Base-by-base conservation (phyloP, 2,329 filamentous ascomycete species). In the Colletotrichum limetticola region DNA sequence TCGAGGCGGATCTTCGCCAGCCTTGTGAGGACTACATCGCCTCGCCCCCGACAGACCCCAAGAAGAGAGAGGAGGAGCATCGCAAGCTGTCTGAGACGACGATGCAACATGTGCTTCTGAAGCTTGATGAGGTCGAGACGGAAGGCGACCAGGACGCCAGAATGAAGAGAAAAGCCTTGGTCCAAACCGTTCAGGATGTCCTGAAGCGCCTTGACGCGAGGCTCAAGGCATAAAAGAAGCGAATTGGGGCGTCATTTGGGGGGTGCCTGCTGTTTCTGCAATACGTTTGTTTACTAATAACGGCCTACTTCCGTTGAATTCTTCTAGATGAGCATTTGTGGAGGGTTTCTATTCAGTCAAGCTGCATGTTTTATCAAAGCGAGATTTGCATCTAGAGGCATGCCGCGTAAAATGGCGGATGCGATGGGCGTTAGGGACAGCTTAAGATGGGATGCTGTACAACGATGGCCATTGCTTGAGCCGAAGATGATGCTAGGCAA, bases 71-170 rank as follows among this genome's bases (percentile, higher is more conserved):
- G 16, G 93, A 95, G 42, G 93, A 95, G 78, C 92, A 96, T 80
- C 91, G 92, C 80, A 92, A 89, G 79, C 81, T 97, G 22, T 91
- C 90, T 4, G 94, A 97, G 85, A 94, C 92, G 5, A 88, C 95
- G 52, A 86, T 97, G 86, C 90, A 92, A 74, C 92, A 95, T 77
- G 90, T 95, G 2, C 79, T 96, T 49, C 83, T 97, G 75, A 96
- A 95, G 83, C 82, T 95, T 52, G 94, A 97, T 79, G 91, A 88
- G 26, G 90, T 96, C 3, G 93, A 96, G 76, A 92, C 91, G 0
- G 91, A 92, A 60, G 93, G 93, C 5, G 90, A 94, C 75, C 80
- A 85, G 11, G 90, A 92, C 14, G 90, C 93, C 30, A 87, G 93
- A 74, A 83, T 86, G 14, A 89, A 86, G 80, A 85, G 94, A 78